Base-by-base conservation (phyloP, 192 early-diverging fungal species). In the Mortierella hygrophila region DNA sequence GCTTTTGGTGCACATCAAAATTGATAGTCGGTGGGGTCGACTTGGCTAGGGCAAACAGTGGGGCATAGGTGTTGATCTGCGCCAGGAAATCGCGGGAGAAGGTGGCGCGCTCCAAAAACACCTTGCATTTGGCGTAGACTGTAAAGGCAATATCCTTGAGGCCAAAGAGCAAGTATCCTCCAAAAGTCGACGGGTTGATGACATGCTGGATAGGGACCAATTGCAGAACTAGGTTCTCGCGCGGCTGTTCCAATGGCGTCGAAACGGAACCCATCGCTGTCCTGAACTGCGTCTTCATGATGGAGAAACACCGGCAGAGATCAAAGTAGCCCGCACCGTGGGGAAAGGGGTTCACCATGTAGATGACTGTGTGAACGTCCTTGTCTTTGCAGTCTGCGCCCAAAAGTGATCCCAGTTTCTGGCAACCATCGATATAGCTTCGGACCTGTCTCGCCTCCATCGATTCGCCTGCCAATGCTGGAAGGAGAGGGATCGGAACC, bases 141-240 rank as follows among this genome's bases (percentile, higher is more conserved):
- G 91, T 82, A 65, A 92, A 92, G 6, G 90, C 91, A 70, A 92
- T 90, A 35, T 92, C 91, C 44, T 88, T 84, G 4, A 92, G 78
- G 10, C 91, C 91, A 76, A 89, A 90, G 38, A 89, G 89, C 15
- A 88, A 75, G 52, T 89, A 92, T 0, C 90, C 89, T 73, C 91
- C 91, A 82, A 92, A 92, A 1, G 82, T 88, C 11, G 89, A 86
- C 1, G 83, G 82, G 52, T 89, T 82, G 18, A 92, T 46, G 1
- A 92, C 78, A 71, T 92, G 91, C 44, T 92, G 90, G 29, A 92
- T 89, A 2, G 91, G 91, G 32, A 92, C 75, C 41, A 92, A 26
- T 49, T 92, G 91, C 71, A 92, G 37, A 7, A 88, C 90, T 2
- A 92, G 76, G 15, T 88, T 82, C 26, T 89, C 88, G 20, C 88